A percentile compares a stretch with the other conserved stretches of the same genome.
phyloP scores from a whole-genome alignment of 208 protist genomes.

The Wallacemonas sp. region DNA sequence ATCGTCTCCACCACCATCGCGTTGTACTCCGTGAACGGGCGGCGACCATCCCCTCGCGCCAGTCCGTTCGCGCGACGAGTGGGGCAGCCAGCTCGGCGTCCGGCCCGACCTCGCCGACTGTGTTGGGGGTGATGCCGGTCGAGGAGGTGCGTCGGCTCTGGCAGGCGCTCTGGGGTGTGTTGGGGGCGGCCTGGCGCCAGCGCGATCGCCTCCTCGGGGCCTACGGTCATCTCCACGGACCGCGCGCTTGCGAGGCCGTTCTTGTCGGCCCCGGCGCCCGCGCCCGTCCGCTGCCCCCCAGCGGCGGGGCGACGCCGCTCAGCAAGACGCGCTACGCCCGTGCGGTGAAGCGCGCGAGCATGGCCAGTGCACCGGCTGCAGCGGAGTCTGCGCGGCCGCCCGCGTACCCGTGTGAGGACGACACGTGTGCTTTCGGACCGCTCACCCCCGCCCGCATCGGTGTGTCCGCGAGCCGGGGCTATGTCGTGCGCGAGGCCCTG shows the following conservation, averaged over 20 bases:
- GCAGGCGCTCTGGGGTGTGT: slow-evolving; percentile 52
- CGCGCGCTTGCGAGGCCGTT: background rate
- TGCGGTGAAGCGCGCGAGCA: slow-evolving; percentile 1
- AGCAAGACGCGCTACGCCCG: slow-evolving; percentile 23
- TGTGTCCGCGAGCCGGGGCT: slow-evolving; percentile 29
- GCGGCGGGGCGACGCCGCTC: slow-evolving; percentile 19
- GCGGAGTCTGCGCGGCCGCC: background rate
- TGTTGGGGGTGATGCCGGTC: slow-evolving; percentile 17
- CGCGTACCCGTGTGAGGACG: slow-evolving; percentile 29
- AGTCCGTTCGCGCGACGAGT: background rate
- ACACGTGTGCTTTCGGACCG: slow-evolving; percentile 66
- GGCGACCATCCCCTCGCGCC: background rate
- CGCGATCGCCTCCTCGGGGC: slow-evolving; percentile 59
- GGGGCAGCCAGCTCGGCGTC: background rate
- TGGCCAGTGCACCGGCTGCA: background rate
- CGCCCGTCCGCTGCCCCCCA: slow-evolving; percentile 19
- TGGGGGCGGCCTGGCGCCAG: slow-evolving; percentile 76
- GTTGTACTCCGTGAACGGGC: slow-evolving; percentile 21
- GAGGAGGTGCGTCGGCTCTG: slow-evolving; percentile 43
- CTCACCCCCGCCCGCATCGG: slow-evolving; percentile 61
- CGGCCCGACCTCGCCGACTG: background rate
- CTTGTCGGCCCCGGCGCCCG: slow-evolving; percentile 2
- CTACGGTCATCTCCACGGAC: slow-evolving; percentile 23
- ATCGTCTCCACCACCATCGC: slow-evolving; percentile 59
- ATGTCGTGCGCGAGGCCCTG: slow-evolving; percentile 58